Conservation (phyloP, 768 basidiomycete species). For the Imleria badia region DNA sequence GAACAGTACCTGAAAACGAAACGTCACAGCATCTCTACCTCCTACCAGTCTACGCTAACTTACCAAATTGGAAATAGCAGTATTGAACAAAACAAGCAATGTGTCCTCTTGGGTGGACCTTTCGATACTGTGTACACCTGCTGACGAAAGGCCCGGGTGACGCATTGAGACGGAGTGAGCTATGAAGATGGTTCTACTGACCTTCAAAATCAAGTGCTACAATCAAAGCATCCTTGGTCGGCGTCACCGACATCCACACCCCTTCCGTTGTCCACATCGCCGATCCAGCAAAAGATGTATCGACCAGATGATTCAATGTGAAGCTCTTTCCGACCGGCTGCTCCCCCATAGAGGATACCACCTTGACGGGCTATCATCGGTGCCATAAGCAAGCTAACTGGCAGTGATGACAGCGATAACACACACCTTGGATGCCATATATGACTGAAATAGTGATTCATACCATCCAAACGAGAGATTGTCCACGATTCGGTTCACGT, state of each 20-base stretch:
- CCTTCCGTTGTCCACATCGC: conserved; percentile 70
- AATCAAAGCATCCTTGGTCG: conserved; percentile 51
- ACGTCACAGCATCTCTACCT: background rate
- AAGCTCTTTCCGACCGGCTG: conserved; percentile 66
- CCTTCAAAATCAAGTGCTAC: conserved; percentile 69
- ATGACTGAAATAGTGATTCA: conserved; percentile 61
- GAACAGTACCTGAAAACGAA: conserved; percentile 51
- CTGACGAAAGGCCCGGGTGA: background rate
- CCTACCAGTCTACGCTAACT: conserved; percentile 1
- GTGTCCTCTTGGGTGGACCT: conserved; percentile 63
- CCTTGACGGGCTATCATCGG: conserved; percentile 50
- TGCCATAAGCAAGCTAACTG: background rate
- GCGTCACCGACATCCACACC: conserved; percentile 68
- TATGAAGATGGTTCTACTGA: background rate
- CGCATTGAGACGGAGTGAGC: background rate
- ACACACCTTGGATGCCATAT: conserved; percentile 53
- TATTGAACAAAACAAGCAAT: conserved; percentile 61
- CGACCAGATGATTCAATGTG: conserved; percentile 56
- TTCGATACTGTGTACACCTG: conserved; percentile 63
- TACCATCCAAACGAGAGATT: conserved; percentile 62
- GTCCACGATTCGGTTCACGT: conserved; percentile 55
- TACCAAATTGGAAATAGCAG: conserved; percentile 64
- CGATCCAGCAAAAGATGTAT: conserved; percentile 64
- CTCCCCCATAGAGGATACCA: conserved; percentile 69
- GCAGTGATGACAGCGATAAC: accelerated